phyloP scores from a whole-genome alignment of 495 filamentous ascomycete genomes.

The Chaetomium tenue region DNA sequence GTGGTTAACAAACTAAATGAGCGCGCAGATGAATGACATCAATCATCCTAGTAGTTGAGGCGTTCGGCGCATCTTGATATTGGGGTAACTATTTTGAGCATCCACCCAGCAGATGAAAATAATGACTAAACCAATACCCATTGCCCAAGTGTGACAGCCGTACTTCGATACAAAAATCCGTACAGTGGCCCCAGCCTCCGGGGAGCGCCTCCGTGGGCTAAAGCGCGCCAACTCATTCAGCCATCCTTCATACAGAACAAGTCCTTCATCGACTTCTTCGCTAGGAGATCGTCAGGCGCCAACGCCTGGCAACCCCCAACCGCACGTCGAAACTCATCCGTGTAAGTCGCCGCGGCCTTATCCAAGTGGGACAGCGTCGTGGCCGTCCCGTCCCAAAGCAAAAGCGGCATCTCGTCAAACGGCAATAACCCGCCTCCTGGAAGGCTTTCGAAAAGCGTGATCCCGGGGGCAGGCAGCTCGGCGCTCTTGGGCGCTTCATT shows the following conservation, averaged over 20 bases:
- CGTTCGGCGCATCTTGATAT: neutral
- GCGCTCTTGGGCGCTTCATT: neutral
- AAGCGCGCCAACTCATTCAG: constrained; percentile 1
- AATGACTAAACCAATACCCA: neutral
- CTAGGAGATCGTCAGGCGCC: constrained; percentile 23
- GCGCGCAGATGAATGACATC: constrained; percentile 18
- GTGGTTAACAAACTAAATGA: constrained; percentile 42
- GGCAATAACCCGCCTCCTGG: constrained; percentile 37
- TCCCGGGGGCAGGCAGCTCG: constrained; percentile 16
- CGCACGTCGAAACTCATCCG: constrained; percentile 40
- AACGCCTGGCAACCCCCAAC: constrained; percentile 43
- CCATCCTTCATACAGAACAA: constrained; percentile 32
- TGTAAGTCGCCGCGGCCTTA: constrained; percentile 40
- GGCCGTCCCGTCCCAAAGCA: constrained; percentile 42
- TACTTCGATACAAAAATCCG: neutral
- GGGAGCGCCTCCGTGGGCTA: neutral
- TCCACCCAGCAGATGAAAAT: neutral
- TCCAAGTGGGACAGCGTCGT: constrained; percentile 38
- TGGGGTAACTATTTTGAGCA: neutral
- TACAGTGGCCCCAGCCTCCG: neutral
- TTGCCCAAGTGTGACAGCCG: neutral
- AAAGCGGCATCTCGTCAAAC: constrained; percentile 42
- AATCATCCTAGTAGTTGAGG: neutral
- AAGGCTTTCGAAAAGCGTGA: constrained; percentile 42
- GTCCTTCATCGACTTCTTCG: constrained; percentile 27